Conservation (phyloP, 179 eudicot genomes). For the Amaranthus tricolor region DNA sequence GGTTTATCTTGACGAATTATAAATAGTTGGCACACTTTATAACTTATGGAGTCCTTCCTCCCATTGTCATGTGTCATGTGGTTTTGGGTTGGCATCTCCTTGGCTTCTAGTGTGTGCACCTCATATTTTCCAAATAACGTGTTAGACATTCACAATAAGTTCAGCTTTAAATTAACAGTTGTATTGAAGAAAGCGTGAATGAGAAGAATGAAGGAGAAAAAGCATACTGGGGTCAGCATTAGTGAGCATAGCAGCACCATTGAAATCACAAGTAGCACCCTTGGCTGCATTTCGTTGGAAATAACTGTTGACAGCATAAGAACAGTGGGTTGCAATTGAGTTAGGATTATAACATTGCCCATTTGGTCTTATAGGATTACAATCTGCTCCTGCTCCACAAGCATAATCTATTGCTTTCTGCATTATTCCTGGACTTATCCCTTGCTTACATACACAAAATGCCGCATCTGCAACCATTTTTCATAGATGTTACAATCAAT, state of each 20-base stretch:
- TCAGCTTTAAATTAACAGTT: too few species aligned
- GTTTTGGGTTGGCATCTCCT: too few species aligned
- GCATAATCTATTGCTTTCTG: conserved; percentile 80
- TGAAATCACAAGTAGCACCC: conserved; percentile 69
- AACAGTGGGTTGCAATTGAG: conserved; percentile 62
- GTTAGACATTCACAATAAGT: too few species aligned
- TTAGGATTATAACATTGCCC: conserved; percentile 75
- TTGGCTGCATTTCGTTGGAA: conserved; percentile 60
- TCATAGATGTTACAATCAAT: too few species aligned
- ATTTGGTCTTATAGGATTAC: conserved; percentile 45
- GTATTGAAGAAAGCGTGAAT: too few species aligned
- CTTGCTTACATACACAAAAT: conserved; percentile 75
- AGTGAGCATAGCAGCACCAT: conserved; percentile 46
- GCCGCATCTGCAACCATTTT: conserved; percentile 42
- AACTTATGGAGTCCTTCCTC: too few species aligned
- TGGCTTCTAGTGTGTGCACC: too few species aligned
- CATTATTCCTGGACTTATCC: conserved; percentile 39
- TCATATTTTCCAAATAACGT: too few species aligned
- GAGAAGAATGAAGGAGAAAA: neutral
- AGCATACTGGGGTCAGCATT: conserved; percentile 63
- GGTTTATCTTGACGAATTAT: too few species aligned
- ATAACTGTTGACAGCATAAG: conserved; percentile 77
- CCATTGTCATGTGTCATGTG: too few species aligned
- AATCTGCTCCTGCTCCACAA: conserved; percentile 89
- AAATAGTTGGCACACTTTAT: too few species aligned